These are phyloP conservation scores for Rubroshorea leprosula DNA, from an alignment of 345 rosid species.

Conservation along the genomic window DNA sequence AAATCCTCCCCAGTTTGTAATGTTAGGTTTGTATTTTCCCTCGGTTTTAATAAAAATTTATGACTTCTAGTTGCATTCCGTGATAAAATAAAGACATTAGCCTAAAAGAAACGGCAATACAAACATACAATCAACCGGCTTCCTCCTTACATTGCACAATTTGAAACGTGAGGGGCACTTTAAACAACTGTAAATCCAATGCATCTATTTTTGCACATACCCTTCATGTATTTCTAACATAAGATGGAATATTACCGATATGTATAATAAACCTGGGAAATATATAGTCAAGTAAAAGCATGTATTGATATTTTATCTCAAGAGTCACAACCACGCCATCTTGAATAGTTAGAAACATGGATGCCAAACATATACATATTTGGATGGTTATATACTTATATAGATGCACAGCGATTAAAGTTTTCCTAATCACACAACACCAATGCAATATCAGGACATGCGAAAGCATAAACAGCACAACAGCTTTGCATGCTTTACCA, in stretches of 20 bases:
- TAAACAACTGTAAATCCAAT: no score
- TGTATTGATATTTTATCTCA: no score
- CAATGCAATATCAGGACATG: not conserved
- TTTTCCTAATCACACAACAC: not conserved
- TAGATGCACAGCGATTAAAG: not conserved
- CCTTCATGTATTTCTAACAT: no score
- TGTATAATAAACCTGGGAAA: no score
- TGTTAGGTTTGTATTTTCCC: not conserved
- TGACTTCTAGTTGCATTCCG: not conserved
- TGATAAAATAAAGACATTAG: no score
- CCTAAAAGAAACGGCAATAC: no score
- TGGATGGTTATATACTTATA: not conserved
- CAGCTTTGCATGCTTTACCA: not conserved
- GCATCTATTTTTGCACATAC: no score
- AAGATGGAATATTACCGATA: no score
- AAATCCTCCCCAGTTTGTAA: not conserved
- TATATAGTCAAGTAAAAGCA: no score
- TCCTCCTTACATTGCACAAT: no score
- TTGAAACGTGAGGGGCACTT: no score
- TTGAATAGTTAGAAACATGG: not conserved
- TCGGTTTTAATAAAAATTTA: not conserved
- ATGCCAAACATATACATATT: not conserved
- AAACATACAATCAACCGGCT: no score
- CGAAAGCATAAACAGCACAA: not conserved
- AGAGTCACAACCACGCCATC: not conserved